Base-by-base conservation (phyloP, 2,329 filamentous ascomycete species). In the Monascus ruber region DNA sequence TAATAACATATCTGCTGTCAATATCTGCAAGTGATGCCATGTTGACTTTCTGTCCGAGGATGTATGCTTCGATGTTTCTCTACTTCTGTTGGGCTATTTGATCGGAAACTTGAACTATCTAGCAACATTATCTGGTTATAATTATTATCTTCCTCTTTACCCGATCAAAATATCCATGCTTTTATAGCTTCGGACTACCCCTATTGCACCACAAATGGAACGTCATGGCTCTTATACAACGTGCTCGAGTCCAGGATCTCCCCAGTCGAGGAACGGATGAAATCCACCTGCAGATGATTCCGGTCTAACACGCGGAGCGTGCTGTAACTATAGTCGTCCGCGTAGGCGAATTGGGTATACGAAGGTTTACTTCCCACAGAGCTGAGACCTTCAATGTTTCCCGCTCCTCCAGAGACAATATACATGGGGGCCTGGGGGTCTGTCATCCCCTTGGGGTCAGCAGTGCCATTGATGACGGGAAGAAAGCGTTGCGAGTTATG, bases 401-500 rank as follows among this genome's bases (percentile, higher is more conserved):
- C 74, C 1, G 73, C 65, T 1, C 71, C 74, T 3, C 73, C 73
- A 2, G 72, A 68, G 5, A 76, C 60, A 34, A 73, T 71, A 44
- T 78, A 78, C 66, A 73, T 67, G 0, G 74, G 72, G 5, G 55
- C 66, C 47, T 73, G 71, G 0, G 77, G 77, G 26, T 71, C 46
- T 7, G 69, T 58, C 47, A 73, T 62, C 1, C 53, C 46, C 41
- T 70, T 44, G 45, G 71, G 5, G 50, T 76, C 58, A 0, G 51
- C 52, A 59, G 70, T 50, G 6, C 41, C 47, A 11, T 58, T 52
- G 27, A 47, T 41, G 4, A 56, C 48, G 1, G 56, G 56, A 2
- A 61, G 43, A 46, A 75, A 73, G 1, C 74, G 67, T 57, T 77
- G 72, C 25, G 70, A 69, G 55, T 74, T 76, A 55, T 77, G 74